Percentiles rank a stretch among this genome's conserved stretches.
phyloP scores from a whole-genome alignment of 2,329 filamentous ascomycete genomes.

The Colletotrichum camelliae region DNA sequence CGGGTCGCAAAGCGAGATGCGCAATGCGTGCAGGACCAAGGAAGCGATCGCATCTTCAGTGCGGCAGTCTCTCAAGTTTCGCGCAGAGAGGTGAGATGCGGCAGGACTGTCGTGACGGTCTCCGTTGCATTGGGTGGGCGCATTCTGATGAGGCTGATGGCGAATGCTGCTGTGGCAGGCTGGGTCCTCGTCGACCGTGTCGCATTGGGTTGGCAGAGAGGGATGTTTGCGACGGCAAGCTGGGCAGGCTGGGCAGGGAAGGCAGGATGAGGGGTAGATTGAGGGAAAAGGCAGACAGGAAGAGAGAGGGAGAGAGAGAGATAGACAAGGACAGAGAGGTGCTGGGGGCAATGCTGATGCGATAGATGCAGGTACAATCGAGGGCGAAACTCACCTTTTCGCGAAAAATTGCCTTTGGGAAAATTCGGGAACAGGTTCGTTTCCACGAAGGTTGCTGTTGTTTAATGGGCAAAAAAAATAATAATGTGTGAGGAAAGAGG shows the following conservation, averaged over 20 bases:
- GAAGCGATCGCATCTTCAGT: neutral
- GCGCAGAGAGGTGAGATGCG: neutral
- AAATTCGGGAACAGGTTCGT: neutral
- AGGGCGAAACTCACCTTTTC: slow-evolving; percentile 17
- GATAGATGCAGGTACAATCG: neutral
- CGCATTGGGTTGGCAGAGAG: neutral
- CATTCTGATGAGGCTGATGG: neutral
- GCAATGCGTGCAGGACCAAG: neutral
- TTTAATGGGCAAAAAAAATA: slow-evolving; percentile 6
- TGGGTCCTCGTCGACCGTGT: neutral
- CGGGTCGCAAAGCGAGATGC: neutral
- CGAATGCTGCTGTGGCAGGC: neutral
- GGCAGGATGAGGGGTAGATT: neutral
- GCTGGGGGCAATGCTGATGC: neutral
- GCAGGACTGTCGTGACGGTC: neutral
- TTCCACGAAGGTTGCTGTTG: slow-evolving; percentile 11
- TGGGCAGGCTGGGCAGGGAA: neutral
- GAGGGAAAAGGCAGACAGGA: neutral
- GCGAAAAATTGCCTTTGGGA: slow-evolving; percentile 10
- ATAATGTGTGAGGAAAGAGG: slow-evolving; percentile 19
- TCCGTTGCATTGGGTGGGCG: neutral
- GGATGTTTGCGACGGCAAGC: neutral
- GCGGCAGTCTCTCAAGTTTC: neutral
- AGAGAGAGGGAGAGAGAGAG: neutral
- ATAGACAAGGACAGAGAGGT: neutral